Base-by-base conservation (phyloP, 306 rosid species). In the Glycine tomentella region DNA sequence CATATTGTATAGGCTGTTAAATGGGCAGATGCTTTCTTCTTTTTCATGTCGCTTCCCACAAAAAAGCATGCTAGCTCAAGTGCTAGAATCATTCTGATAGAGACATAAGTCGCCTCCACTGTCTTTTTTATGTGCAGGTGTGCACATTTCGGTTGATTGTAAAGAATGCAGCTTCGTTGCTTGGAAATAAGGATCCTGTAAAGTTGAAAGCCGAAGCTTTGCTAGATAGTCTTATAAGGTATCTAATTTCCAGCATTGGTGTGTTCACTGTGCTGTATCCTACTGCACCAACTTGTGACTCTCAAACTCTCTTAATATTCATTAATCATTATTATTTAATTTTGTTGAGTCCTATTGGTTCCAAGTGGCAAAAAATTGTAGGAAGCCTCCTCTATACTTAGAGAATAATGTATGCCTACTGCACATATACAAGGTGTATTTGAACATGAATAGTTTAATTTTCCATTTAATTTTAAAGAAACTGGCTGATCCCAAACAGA, bases 91-190 rank as follows among this genome's bases (percentile, higher is more conserved):
- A 9, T 76, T 66, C 25, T 8, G 59, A 65, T 7, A 16, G 62
- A 20, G 69, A 66, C 45, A 46, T 74, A 56, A 64, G 66, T 76
- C 20, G 34, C 59, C 48, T 36, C 17, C 45, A 13, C 50, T 55
- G 5, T 59, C 38, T 76, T 69, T 75, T 72, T 75, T 42, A 73
- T 81, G 61, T 11, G 49, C 85, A 93, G 98, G 98, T 95, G 76
- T 95, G 99, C 87, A 95, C 99, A 11, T 95, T 95, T 82, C 86
- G 94, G 33, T 80, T 95, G 90, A 69, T 95, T 74, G 94, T 91
- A 81, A 93, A 92, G 82, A 93, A 95, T 82, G 98, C 99, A 0
- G 84, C 98, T 61, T 90, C 98, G 2, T 88, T 95, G 88, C 97
- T 93, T 52, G 96, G 85, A 69, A 83, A 83, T 58, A 92, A 91